phyloP scores from a whole-genome alignment of 225 moss, liverwort and hornwort species.

The Physcomitrellopsis africana region DNA sequence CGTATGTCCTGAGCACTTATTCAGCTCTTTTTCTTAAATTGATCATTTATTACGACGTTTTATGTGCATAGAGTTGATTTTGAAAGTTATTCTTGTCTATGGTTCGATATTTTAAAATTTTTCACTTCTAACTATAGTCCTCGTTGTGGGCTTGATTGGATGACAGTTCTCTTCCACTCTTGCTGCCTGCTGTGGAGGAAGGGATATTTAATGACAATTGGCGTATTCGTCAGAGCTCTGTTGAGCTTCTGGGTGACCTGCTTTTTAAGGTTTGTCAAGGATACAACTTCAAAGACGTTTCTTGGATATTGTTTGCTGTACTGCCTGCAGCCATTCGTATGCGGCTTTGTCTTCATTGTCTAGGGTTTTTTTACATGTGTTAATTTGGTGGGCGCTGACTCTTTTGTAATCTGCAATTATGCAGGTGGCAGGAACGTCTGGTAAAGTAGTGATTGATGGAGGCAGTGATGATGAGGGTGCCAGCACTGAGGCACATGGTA shows the following conservation, averaged over 20 bases:
- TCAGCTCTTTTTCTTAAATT: background rate
- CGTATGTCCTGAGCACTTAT: constrained; percentile 53
- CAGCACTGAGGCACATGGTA: constrained; percentile 97
- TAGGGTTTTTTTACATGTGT: background rate
- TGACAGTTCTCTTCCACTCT: constrained; percentile 87
- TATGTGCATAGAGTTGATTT: background rate
- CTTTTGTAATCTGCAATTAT: constrained; percentile 4
- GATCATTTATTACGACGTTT: background rate
- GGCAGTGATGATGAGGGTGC: constrained; percentile 99
- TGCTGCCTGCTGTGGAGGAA: constrained; percentile 97
- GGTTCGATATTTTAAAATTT: background rate
- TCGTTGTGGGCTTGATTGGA: constrained; percentile 24
- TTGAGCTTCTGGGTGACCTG: constrained; percentile 96
- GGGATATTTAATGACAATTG: constrained; percentile 99
- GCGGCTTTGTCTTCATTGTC: constrained; percentile 12
- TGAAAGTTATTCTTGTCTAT: background rate
- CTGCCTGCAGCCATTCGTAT: background rate
- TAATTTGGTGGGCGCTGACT: constrained; percentile 2
- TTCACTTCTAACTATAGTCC: constrained; percentile 11
- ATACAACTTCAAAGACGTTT: background rate
- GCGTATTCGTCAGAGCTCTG: constrained; percentile 99
- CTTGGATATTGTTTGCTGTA: background rate
- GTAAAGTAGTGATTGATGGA: constrained; percentile 97
- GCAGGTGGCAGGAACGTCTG: constrained; percentile 98
- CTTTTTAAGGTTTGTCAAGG: constrained; percentile 81